These are phyloP conservation scores for Saksenaea oblongispora DNA, from an alignment of 371 early-diverging fungal genomes.

Conservation along the genomic window DNA sequence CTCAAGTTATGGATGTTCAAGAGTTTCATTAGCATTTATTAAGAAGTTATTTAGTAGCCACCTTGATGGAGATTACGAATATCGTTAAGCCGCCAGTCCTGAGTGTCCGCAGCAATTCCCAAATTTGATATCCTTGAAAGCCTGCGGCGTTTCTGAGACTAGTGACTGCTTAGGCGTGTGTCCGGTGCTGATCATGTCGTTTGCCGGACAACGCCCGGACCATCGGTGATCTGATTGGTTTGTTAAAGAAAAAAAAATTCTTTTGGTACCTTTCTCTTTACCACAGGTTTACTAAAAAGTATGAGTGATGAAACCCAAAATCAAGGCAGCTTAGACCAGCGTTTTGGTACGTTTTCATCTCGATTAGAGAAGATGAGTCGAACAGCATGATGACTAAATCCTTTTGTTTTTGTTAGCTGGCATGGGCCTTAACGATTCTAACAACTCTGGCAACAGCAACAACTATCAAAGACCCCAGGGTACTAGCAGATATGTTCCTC, in stretches of 20 bases:
- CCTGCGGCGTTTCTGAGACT: too few relatives aligned
- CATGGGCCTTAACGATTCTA: conserved; percentile 60
- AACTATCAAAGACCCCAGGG: conserved; percentile 23
- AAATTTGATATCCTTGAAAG: too few relatives aligned
- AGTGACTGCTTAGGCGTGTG: too few relatives aligned
- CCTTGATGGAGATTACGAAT: too few relatives aligned
- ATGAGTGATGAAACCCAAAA: conserved; percentile 63
- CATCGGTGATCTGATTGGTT: background rate
- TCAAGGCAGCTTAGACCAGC: conserved; percentile 66
- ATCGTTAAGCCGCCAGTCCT: too few relatives aligned
- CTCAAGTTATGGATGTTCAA: too few relatives aligned
- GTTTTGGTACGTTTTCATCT: conserved; percentile 50
- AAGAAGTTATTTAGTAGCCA: too few relatives aligned
- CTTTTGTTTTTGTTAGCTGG: conserved; percentile 54
- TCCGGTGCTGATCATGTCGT: background rate
- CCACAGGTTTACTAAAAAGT: conserved; percentile 24
- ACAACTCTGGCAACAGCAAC: conserved; percentile 15
- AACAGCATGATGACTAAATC: background rate
- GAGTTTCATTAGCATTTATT: too few relatives aligned
- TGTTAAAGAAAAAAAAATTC: conserved; percentile 1
- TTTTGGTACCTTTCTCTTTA: conserved; percentile 23
- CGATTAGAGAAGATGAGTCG: background rate
- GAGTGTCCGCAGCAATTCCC: too few relatives aligned
- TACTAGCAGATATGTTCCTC: conserved; percentile 52
- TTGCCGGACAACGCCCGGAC: background rate